Evolutionary conservation across 2,329 filamentous ascomycete genomes (phyloP).

Genomic region (Cladophialophora psammophila): DNA sequence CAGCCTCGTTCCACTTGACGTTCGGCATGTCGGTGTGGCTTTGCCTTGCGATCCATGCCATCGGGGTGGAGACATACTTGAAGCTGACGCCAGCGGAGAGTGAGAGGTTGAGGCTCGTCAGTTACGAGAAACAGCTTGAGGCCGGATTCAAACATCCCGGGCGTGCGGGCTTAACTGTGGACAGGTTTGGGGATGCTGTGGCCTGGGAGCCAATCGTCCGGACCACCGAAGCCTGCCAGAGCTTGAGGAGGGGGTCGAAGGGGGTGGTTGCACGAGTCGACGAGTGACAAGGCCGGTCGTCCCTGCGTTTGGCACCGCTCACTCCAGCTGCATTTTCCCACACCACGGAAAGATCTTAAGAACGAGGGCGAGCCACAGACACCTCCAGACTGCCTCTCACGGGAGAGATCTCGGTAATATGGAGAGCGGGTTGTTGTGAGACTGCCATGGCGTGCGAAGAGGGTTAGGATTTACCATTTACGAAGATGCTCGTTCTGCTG

Average conservation of each 20-base stretch:
- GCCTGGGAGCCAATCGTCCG: slow-evolving; percentile 19
- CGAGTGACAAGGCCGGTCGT: background rate
- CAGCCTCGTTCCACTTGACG: slow-evolving; percentile 54
- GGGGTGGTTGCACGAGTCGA: background rate
- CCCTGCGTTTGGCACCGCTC: no score
- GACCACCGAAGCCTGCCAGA: background rate
- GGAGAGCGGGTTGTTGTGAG: no score
- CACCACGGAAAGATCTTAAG: no score
- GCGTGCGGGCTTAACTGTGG: slow-evolving; percentile 55
- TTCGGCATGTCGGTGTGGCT: slow-evolving; percentile 65
- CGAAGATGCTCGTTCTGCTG: no score
- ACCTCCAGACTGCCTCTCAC: no score
- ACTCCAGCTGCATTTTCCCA: no score
- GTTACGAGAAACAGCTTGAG: slow-evolving; percentile 64
- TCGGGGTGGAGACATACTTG: slow-evolving; percentile 60
- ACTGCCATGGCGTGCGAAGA: no score
- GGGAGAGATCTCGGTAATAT: no score
- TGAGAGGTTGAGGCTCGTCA: slow-evolving; percentile 62
- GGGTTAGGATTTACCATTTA: no score
- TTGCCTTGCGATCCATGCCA: slow-evolving; percentile 59
- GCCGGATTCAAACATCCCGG: slow-evolving; percentile 61
- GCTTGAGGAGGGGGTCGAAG: background rate
- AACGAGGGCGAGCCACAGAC: no score
- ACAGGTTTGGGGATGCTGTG: slow-evolving; percentile 51
- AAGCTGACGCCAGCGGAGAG: slow-evolving; percentile 62